A percentile compares a stretch with the other conserved stretches of the same genome.
phyloP scores from a whole-genome alignment of 2,329 filamentous ascomycete genomes.

The Penicillium expansum region DNA sequence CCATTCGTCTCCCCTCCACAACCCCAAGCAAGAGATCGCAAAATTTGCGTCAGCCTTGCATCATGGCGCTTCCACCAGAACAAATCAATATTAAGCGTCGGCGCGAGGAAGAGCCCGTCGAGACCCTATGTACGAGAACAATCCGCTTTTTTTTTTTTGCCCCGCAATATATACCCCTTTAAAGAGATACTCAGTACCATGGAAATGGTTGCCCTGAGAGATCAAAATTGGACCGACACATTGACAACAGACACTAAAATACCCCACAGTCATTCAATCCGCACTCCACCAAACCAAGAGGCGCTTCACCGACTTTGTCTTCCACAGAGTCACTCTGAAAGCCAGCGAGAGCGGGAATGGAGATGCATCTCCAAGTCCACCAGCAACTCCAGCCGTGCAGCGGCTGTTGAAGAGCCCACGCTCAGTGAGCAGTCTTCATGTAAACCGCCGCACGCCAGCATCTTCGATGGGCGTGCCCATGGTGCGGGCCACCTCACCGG shows the following conservation, averaged over 20 bases:
- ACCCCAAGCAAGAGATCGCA: neutral
- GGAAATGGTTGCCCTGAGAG: too few species aligned
- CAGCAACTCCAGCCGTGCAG: constrained; percentile 22
- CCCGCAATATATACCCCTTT: constrained; percentile 19
- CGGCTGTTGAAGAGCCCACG: constrained; percentile 32
- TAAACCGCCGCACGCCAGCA: constrained; percentile 16
- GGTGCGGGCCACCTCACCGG: constrained; percentile 44
- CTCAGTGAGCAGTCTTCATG: constrained; percentile 35
- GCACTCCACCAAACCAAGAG: constrained; percentile 46
- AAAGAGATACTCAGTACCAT: constrained; percentile 5
- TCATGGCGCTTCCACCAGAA: constrained; percentile 49
- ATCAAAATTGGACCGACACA: neutral
- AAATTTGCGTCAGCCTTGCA: neutral
- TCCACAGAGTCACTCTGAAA: constrained; percentile 40
- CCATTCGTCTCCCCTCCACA: constrained; percentile 4
- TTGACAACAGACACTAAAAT: constrained; percentile 7
- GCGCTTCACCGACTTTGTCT: constrained; percentile 50
- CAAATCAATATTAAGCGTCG: constrained; percentile 57
- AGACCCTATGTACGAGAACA: constrained; percentile 48
- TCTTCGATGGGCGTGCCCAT: constrained; percentile 33
- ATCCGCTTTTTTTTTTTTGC: constrained; percentile 10
- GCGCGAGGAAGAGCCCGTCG: constrained; percentile 56
- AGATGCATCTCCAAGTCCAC: constrained; percentile 14
- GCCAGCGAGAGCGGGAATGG: constrained; percentile 22
- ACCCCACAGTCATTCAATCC: constrained; percentile 44